These are phyloP conservation scores for Heritiera littoralis DNA, from an alignment of 345 rosid species.

Conservation along the genomic window DNA sequence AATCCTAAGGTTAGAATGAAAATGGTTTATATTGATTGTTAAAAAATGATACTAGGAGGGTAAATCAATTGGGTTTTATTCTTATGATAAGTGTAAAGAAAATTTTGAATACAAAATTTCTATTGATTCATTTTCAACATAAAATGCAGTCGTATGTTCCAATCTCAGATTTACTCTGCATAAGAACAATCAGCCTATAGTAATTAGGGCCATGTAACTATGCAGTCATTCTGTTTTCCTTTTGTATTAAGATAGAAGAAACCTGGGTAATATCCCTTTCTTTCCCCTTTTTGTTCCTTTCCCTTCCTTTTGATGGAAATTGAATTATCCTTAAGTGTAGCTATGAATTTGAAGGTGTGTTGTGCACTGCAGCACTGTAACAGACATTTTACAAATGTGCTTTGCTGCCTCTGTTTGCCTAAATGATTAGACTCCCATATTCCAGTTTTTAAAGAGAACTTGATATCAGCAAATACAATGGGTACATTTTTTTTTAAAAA, in stretches of 20 bases:
- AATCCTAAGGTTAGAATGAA: not conserved
- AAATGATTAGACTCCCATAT: constrained; percentile 2
- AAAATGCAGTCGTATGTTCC: too few species aligned
- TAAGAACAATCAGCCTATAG: too few species aligned
- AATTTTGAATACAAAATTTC: too few species aligned
- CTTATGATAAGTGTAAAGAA: not conserved
- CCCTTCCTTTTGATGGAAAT: not conserved
- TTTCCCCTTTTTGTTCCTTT: not conserved
- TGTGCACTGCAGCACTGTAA: not conserved
- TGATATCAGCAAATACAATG: not conserved
- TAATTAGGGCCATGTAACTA: too few species aligned
- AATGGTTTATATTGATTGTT: not conserved
- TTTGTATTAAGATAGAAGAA: not conserved
- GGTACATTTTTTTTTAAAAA: not conserved
- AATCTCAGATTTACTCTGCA: too few species aligned
- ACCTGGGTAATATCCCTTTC: not conserved
- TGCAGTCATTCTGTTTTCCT: too few species aligned
- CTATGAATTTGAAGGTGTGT: not conserved
- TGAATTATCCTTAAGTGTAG: not conserved
- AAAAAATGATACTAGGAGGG: not conserved
- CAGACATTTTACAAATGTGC: not conserved
- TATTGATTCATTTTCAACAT: too few species aligned
- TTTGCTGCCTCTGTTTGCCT: not conserved
- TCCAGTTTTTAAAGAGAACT: not conserved
- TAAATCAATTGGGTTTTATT: not conserved